A percentile compares a stretch with the other conserved stretches of the same genome.
These are phyloP conservation scores for Peribolospora baueri DNA, from an alignment of 768 basidiomycete genomes.

Conservation along the genomic window DNA sequence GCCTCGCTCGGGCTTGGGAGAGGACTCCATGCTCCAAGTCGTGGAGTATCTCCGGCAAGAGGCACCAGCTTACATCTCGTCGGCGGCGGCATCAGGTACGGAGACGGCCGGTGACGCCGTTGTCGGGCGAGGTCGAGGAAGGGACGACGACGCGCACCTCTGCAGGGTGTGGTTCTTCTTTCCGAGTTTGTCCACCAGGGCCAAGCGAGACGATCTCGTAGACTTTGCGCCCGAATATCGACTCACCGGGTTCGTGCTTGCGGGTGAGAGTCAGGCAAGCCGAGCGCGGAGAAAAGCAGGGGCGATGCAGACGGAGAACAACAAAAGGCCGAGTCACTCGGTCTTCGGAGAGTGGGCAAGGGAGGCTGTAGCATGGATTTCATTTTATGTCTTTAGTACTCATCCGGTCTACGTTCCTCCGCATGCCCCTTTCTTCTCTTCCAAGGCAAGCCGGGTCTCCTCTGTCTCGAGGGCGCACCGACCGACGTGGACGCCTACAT, in stretches of 20 bases:
- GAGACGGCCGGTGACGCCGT: background rate
- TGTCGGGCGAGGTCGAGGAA: background rate
- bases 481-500: slow-evolving; percentile 17
- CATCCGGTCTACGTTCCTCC: background rate
- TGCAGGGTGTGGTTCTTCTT: slow-evolving; percentile 23
- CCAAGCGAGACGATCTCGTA: slow-evolving; percentile 21
- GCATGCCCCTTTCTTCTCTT: background rate
- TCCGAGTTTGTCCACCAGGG: slow-evolving; percentile 17
- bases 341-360: too few species aligned
- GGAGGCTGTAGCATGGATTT: too few species aligned
- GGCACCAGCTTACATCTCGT: too few species aligned
- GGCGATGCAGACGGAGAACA: too few species aligned
- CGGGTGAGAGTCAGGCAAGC: slow-evolving; percentile 2
- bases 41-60: too few species aligned
- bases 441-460: slow-evolving; percentile 21
- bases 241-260: slow-evolving; percentile 22
- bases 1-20: too few species aligned
- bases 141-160: slow-evolving; percentile 5
- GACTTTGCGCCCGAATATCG: slow-evolving; percentile 16
- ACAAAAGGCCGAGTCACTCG: too few species aligned
- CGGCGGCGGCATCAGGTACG: too few species aligned
- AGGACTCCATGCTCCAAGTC: too few species aligned
- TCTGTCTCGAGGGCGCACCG: slow-evolving; percentile 20
- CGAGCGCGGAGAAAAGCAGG: too few species aligned
- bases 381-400: background rate